Evolutionary conservation across 225 moss, liverwort and hornwort species (phyloP).

Genomic region (Physcomitrellopsis africana): DNA sequence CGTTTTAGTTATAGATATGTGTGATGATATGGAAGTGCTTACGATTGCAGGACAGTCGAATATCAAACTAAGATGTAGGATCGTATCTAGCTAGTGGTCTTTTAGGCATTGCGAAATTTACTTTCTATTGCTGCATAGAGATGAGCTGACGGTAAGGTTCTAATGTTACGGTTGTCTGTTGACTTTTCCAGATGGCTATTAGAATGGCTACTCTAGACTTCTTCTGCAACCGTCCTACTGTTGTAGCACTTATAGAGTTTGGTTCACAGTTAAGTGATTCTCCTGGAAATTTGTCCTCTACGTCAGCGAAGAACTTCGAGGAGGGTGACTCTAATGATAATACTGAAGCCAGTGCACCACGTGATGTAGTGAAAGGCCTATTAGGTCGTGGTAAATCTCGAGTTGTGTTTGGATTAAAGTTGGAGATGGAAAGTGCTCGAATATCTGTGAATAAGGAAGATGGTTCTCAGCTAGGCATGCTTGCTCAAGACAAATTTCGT

Average conservation of each 20-base stretch:
- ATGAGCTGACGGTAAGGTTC: conserved; percentile 4
- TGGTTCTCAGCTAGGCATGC: conserved; percentile 85
- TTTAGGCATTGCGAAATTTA: conserved; percentile 14
- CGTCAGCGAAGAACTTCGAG: conserved; percentile 39
- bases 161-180: conserved; percentile 28
- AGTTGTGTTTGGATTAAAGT: conserved; percentile 81
- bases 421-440: conserved; percentile 98
- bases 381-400: conserved; percentile 91
- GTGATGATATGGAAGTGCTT: not conserved
- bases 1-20: conserved; percentile 8
- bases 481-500: conserved; percentile 85
- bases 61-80: not conserved
- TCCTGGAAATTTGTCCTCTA: conserved; percentile 42
- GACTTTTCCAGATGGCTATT: conserved; percentile 70
- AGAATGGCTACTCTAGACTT: conserved; percentile 96
- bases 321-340: conserved; percentile 45
- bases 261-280: conserved; percentile 84
- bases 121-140: conserved; percentile 8
- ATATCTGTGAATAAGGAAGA: conserved; percentile 97
- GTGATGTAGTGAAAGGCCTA: conserved; percentile 86
- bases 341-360: conserved; percentile 57
- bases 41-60: not conserved
- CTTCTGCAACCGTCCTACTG: conserved; percentile 96
- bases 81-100: not conserved
- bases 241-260: conserved; percentile 92